Conservation (phyloP, 2,329 filamentous ascomycete genomes). For the Diplodia mutila region DNA sequence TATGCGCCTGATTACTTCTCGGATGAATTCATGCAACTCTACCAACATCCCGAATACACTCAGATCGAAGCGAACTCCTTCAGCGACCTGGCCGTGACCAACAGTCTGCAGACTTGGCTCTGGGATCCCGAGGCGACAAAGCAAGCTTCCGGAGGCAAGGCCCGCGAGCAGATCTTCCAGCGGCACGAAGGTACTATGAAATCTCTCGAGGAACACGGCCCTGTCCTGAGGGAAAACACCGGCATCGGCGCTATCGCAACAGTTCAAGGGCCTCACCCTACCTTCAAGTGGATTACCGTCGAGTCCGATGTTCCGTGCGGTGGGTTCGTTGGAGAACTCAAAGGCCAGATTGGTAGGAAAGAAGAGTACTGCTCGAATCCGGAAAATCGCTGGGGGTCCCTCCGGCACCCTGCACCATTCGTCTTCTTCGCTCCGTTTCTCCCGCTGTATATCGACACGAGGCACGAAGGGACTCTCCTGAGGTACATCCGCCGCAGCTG, state of each 20-base stretch:
- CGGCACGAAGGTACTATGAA: conserved; percentile 60
- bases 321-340: conserved; percentile 71
- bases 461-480: conserved; percentile 81
- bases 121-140: conserved; percentile 71
- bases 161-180: conserved; percentile 71
- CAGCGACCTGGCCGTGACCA: conserved; percentile 73
- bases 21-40: conserved; percentile 73
- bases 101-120: conserved; percentile 77
- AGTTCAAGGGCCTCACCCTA: conserved; percentile 62
- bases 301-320: conserved; percentile 55
- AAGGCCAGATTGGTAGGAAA: conserved; percentile 56
- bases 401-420: conserved; percentile 57
- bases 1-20: conserved; percentile 72
- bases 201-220: conserved; percentile 56
- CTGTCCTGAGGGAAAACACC: conserved; percentile 56
- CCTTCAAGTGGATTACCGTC: conserved; percentile 70
- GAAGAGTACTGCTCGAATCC: conserved; percentile 53
- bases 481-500: conserved; percentile 94
- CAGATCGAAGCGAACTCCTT: conserved; percentile 75
- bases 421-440: conserved; percentile 77
- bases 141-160: conserved; percentile 66
- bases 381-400: conserved; percentile 50
- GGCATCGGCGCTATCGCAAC: conserved; percentile 55
- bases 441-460: conserved; percentile 90
- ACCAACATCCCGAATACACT: conserved; percentile 62